These are phyloP conservation scores for Ophiostoma ips DNA, from an alignment of 2,329 filamentous ascomycete genomes.

Conservation along the genomic window DNA sequence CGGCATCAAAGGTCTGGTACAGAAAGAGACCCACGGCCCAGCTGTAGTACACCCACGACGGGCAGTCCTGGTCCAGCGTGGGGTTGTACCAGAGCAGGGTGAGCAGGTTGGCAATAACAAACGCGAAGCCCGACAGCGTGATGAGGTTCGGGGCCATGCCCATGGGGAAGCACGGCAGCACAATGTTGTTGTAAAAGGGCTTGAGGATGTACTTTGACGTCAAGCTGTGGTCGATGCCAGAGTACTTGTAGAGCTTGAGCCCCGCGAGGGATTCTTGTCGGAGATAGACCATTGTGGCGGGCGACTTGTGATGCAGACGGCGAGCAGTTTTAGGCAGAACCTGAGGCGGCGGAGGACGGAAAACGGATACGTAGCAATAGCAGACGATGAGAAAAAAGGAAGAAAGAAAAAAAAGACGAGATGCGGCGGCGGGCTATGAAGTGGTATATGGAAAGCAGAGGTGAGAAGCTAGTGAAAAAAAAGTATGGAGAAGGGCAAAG, in stretches of 20 bases:
- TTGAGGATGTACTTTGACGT: constrained; percentile 89
- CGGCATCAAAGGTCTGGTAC: constrained; percentile 97
- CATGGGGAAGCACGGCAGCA: constrained; percentile 90
- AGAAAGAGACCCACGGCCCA: constrained; percentile 85
- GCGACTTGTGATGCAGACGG: not conserved
- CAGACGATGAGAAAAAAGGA: not conserved
- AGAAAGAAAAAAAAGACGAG: not conserved
- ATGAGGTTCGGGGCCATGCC: constrained; percentile 85
- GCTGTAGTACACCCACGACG: constrained; percentile 84
- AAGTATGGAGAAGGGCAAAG: not conserved
- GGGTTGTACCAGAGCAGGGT: constrained; percentile 94
- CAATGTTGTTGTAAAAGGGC: constrained; percentile 90
- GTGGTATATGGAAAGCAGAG: not conserved
- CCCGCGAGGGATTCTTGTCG: constrained; percentile 79
- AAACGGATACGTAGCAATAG: not conserved
- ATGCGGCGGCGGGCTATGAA: not conserved
- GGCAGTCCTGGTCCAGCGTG: constrained; percentile 85
- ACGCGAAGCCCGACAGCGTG: constrained; percentile 78
- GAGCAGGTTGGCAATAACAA: constrained; percentile 77
- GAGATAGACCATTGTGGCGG: constrained; percentile 70
- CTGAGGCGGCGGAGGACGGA: not conserved
- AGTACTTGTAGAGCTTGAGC: constrained; percentile 92
- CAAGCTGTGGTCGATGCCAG: constrained; percentile 76
- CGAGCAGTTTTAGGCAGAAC: not conserved
- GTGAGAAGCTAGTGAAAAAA: not conserved